Conservation (phyloP, 768 basidiomycete genomes). For the Floccularia luteovirens region DNA sequence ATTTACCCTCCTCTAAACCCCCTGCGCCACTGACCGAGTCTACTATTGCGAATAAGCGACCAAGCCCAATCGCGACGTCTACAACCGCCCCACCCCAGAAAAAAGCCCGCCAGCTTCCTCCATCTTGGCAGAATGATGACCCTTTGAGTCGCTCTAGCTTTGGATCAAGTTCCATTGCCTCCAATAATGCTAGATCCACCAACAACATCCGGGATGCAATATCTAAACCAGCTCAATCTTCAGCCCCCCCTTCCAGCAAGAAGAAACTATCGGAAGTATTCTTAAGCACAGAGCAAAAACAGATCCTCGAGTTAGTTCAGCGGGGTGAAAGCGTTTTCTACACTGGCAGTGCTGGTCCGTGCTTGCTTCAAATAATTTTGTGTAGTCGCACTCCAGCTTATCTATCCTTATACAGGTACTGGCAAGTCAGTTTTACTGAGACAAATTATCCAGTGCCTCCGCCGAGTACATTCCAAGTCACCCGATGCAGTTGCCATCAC, state of each 20-base stretch:
- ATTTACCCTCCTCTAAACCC: slow-evolving; percentile 11
- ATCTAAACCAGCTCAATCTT: slow-evolving; percentile 4
- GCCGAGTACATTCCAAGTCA: slow-evolving; percentile 40
- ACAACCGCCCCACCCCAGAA: slow-evolving; percentile 26
- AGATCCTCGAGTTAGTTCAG: slow-evolving; percentile 74
- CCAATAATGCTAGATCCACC: background rate
- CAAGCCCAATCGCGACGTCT: slow-evolving; percentile 16
- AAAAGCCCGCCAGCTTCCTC: slow-evolving; percentile 50
- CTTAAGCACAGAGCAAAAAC: slow-evolving; percentile 81
- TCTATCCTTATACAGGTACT: slow-evolving; percentile 53
- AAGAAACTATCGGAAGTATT: slow-evolving; percentile 36
- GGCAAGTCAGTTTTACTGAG: slow-evolving; percentile 94
- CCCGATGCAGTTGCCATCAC: slow-evolving; percentile 85
- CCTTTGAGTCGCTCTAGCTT: slow-evolving; percentile 27
- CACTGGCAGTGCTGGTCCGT: slow-evolving; percentile 92
- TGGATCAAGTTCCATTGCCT: slow-evolving; percentile 1
- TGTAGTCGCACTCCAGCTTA: background rate
- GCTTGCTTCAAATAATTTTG: background rate
- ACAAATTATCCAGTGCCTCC: slow-evolving; percentile 78
- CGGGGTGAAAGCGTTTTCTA: slow-evolving; percentile 81
- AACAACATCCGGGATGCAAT: slow-evolving; percentile 1
- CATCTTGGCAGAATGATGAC: slow-evolving; percentile 33
- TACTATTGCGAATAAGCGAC: slow-evolving; percentile 25
- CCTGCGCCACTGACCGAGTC: slow-evolving; percentile 21
- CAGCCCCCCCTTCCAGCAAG: slow-evolving; percentile 13